Evolutionary conservation across 2,329 filamentous ascomycete genomes (phyloP).

Genomic region (Orbilia ellipsospora): DNA sequence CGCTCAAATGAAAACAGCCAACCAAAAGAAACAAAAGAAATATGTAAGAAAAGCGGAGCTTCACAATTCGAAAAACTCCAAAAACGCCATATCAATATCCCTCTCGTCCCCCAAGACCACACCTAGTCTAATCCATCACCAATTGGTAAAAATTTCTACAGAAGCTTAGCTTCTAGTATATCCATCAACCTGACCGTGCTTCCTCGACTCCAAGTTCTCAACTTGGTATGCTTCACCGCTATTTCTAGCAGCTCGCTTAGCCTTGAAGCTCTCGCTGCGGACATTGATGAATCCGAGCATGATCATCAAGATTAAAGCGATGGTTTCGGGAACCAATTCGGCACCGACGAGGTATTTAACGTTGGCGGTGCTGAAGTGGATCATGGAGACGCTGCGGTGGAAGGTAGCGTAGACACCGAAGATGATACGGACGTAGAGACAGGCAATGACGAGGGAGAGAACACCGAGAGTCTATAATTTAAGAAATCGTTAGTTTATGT

Average conservation of each 20-base stretch:
- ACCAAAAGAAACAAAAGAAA: too few relatives aligned
- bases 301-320: conserved; percentile 38
- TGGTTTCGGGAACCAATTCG: conserved; percentile 36
- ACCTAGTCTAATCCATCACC: too few relatives aligned
- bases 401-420: conserved; percentile 48
- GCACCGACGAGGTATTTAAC: conserved; percentile 49
- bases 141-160: background rate
- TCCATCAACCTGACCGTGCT: conserved; percentile 15
- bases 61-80: too few relatives aligned
- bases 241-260: background rate
- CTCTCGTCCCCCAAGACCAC: too few relatives aligned
- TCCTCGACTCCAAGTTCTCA: conserved; percentile 13
- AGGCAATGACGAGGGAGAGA: conserved; percentile 10
- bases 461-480: conserved; percentile 24
- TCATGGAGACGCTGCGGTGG: conserved; percentile 36
- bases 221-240: conserved; percentile 15
- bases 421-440: conserved; percentile 51
- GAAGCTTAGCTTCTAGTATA: background rate
- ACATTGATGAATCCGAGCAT: conserved; percentile 20
- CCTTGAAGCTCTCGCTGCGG: conserved; percentile 7
- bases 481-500: background rate
- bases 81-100: too few relatives aligned
- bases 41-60: too few relatives aligned
- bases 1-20: too few relatives aligned
- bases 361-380: conserved; percentile 9